Evolutionary conservation across 495 filamentous ascomycete genomes (phyloP), one percentile per base, ranked within the genome.

Genomic region (Astrocystis sublimbata): DNA sequence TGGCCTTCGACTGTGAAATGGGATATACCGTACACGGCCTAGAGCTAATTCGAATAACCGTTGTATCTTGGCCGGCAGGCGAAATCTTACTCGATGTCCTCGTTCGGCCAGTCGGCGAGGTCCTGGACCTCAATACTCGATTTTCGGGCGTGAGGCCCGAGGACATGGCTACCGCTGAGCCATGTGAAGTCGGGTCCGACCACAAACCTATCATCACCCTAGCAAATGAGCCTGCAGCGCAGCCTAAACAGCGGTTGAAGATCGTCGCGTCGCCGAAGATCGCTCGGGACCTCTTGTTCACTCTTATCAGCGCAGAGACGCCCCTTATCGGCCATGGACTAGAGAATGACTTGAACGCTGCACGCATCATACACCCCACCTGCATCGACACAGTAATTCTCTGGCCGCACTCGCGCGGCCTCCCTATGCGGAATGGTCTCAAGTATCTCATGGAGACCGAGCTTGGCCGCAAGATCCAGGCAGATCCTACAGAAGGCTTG

Each of bases 1-100:
- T 98, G 13, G 88, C 85, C 66, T 88, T 99, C 65, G 94, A 99
- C 72, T 97, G 96, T 70, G 94, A 99, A 69, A 99, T 99, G 94
- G 90, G 90, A 8, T 99, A 94, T 71, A 98, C 94, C 0, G 88
- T 88, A 1, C 65, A 87, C 36, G 94, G 94, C 0, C 71, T 97
- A 58, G 94, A 99, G 69, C 79, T 99, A 13, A 86, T 98, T 46
- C 89, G 94, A 17, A 70, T 99, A 21, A 97, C 94, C 0, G 92
- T 89, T 8, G 85, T 90, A 31, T 86, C 89, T 60, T 99, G 93
- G 91, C 94, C 93, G 1, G 76, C 81, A 33, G 90, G 92, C 21
- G 80, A 85, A 58, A 80, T 81, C 49, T 71, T 97, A 6, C 75
- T 96, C 0, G 94, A 99, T 71, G 81, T 96, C 0, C 82, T 99